Evolutionary conservation across 2,329 filamentous ascomycete genomes (phyloP).

Genomic region (Botryotinia narcissicola): DNA sequence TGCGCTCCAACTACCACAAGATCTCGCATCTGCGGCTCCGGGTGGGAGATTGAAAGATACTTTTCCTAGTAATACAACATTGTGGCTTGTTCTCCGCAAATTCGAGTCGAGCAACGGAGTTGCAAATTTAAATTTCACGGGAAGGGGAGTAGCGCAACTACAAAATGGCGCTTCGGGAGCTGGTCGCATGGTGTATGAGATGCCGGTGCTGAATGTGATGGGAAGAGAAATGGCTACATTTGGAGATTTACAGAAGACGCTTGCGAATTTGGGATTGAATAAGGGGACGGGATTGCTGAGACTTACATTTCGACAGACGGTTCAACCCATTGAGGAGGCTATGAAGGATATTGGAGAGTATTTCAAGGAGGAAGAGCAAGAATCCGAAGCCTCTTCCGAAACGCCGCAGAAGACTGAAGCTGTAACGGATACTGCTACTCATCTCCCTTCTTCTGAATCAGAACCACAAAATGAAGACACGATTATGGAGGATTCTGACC

Average conservation of each 20-base stretch:
- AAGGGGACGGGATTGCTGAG: conserved; percentile 77
- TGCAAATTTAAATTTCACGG: conserved; percentile 75
- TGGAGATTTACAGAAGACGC: conserved; percentile 80
- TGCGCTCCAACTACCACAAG: conserved; percentile 78
- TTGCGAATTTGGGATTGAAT: conserved; percentile 84
- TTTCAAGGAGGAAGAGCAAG: conserved; percentile 50
- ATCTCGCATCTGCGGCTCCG: conserved; percentile 61
- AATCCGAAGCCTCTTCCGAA: conserved; percentile 16
- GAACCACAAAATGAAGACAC: conserved; percentile 20
- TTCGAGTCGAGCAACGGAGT: conserved; percentile 70
- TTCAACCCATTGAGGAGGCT: conserved; percentile 78
- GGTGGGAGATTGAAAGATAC: conserved; percentile 75
- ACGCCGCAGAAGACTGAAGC: conserved; percentile 24
- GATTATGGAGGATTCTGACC: conserved; percentile 18
- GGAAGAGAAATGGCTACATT: conserved; percentile 75
- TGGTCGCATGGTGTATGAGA: conserved; percentile 84
- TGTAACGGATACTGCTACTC: conserved; percentile 27
- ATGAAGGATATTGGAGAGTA: conserved; percentile 77
- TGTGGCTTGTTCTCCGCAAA: conserved; percentile 88
- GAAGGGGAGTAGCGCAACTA: conserved; percentile 68
- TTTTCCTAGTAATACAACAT: conserved; percentile 79
- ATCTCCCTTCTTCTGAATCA: conserved; percentile 23
- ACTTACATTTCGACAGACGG: conserved; percentile 72
- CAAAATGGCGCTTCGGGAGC: conserved; percentile 51
- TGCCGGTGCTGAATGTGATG: conserved; percentile 80